A percentile compares a stretch with the other conserved stretches of the same genome.
phyloP scores from a whole-genome alignment of 1,139 yeast genomes.

The Candida tropicalis region DNA sequence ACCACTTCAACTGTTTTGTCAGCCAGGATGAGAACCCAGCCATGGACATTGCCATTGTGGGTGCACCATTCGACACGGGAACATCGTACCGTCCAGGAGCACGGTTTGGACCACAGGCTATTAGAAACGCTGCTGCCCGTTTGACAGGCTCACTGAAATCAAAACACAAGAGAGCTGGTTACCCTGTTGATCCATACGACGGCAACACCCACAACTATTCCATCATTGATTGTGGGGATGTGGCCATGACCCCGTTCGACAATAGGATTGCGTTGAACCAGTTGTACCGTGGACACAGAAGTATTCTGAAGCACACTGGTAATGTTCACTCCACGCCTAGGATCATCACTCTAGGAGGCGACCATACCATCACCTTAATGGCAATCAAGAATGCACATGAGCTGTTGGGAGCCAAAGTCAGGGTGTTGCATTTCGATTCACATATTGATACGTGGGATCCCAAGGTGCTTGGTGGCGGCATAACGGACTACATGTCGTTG shows the following conservation, averaged over 20 bases:
- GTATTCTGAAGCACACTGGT: constrained; percentile 40
- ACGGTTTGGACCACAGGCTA: constrained; percentile 78
- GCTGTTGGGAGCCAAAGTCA: constrained; percentile 59
- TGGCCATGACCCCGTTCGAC: constrained; percentile 80
- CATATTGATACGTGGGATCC: constrained; percentile 84
- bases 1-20: constrained; percentile 57
- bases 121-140: constrained; percentile 72
- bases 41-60: constrained; percentile 70
- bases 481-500: constrained; percentile 52
- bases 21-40: constrained; percentile 46
- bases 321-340: constrained; percentile 51
- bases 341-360: constrained; percentile 74
- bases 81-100: constrained; percentile 77
- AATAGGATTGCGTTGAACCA: constrained; percentile 67
- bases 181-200: constrained; percentile 63
- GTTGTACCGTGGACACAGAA: constrained; percentile 69
- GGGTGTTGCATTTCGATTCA: constrained; percentile 77
- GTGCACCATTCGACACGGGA: constrained; percentile 81
- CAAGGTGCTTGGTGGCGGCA: constrained; percentile 59
- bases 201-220: constrained; percentile 61
- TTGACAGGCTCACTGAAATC: constrained; percentile 65
- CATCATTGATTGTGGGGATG: constrained; percentile 75
- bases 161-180: constrained; percentile 21
- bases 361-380: constrained; percentile 73
- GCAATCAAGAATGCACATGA: constrained; percentile 58